Conservation (phyloP, 257 asterid species). For the Avicennia marina region DNA sequence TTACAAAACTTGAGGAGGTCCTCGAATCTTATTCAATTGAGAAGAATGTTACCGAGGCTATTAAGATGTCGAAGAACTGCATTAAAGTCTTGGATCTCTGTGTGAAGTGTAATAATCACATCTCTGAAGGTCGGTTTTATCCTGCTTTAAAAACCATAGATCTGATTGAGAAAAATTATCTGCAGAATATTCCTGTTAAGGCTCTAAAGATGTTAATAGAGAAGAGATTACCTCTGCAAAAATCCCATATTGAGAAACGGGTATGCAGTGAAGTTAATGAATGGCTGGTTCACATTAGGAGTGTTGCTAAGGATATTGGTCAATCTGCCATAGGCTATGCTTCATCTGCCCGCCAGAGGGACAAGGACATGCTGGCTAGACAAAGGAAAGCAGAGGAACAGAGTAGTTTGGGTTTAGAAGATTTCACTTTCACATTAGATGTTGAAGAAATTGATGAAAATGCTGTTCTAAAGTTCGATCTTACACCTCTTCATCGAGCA, state of each 20-base stretch:
- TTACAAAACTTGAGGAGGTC: constrained; percentile 79
- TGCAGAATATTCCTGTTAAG: constrained; percentile 68
- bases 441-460: constrained; percentile 80
- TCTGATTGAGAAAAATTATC: constrained; percentile 63
- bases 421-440: constrained; percentile 68
- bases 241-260: constrained; percentile 72
- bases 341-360: constrained; percentile 87
- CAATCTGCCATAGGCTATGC: constrained; percentile 81
- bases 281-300: constrained; percentile 86
- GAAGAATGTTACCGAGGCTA: constrained; percentile 79
- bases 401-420: constrained; percentile 73
- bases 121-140: constrained; percentile 74
- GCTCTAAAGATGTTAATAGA: constrained; percentile 48
- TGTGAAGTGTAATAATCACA: constrained; percentile 66
- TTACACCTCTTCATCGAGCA: constrained; percentile 92
- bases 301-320: constrained; percentile 77
- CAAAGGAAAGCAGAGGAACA: constrained; percentile 93
- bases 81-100: constrained; percentile 79
- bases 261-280: constrained; percentile 79
- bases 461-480: constrained; percentile 73
- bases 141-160: constrained; percentile 90
- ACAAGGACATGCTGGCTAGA: constrained; percentile 89
- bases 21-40: constrained; percentile 67
- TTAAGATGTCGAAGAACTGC: constrained; percentile 73
- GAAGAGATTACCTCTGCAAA: constrained; percentile 61